Base-by-base conservation (phyloP, 257 asterid genomes). In the Solanum dulcamara region DNA sequence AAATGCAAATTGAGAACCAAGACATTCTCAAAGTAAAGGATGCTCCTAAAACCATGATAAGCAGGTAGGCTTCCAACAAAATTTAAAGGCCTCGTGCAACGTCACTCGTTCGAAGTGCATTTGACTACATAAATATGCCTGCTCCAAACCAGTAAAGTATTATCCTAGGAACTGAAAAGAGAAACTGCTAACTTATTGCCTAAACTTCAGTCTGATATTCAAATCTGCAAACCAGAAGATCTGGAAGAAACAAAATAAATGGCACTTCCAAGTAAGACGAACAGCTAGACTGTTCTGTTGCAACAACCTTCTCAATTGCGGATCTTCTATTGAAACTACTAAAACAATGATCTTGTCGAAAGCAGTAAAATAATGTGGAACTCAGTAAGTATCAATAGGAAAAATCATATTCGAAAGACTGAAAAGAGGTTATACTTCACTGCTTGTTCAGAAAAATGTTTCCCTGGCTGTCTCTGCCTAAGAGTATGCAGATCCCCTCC, bases 401-500 rank as follows among this genome's bases (percentile, higher is more conserved):
- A 75, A 75, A 46, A 15, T 75, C 37, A 46, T 75, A 26, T 75
- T 28, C 7, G 4, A 75, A 77, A 22, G 22, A 62, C 59, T 42
- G n/a, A 64, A 64, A 33, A 44, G 86, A 86, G 83, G 57, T 44
- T 86, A 79, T 90, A 94, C 98, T 91, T 89, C 11, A 92, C 93
- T 6, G 97, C 97, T 64, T 94, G 93, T 86, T 94, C 98, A 2
- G 95, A 90, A 84, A 94, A 94, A 89, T 91, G 89, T 85, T 92
- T 93, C 84, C 97, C 97, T 0, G 93, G 92, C 81, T 94, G 97
- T 84, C 94, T 83, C 83, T 94, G 97, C 89, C 96, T 87, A 80
- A 94, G 92, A 15, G 89, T 91, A 77, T 94, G 97, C 83, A 94
- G 87, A 80, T 92, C 97, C 80, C 97, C 97, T 15, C 97, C 97